Evolutionary conservation across 1,284 basidiomycete genomes (phyloP).

Genomic region (Inonotus obliquus): DNA sequence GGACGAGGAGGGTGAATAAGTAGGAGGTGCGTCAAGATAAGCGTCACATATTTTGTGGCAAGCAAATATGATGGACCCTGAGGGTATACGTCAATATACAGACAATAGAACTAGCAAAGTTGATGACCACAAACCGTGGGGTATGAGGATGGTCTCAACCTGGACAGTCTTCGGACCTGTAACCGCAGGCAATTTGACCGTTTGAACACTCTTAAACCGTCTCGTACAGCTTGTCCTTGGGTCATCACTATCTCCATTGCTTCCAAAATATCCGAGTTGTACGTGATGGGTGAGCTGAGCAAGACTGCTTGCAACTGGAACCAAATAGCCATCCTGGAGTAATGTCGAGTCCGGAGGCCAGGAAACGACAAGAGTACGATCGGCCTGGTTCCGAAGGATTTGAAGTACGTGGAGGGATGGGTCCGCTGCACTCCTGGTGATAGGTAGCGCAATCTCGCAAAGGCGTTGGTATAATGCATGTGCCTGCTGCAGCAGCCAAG

Average conservation of each 20-base stretch:
- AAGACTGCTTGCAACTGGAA: slow-evolving; percentile 54
- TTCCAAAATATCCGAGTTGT: slow-evolving; percentile 47
- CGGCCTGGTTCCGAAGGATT: slow-evolving; percentile 55
- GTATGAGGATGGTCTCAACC: slow-evolving; percentile 90
- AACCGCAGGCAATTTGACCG: slow-evolving; percentile 47
- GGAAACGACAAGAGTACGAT: slow-evolving; percentile 65
- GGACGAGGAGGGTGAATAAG: not conserved
- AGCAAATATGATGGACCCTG: slow-evolving; percentile 80
- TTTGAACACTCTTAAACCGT: slow-evolving; percentile 81
- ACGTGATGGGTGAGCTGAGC: slow-evolving; percentile 79
- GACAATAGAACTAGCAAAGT: slow-evolving; percentile 1
- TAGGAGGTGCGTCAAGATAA: not conserved
- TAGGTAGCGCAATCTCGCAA: slow-evolving; percentile 41
- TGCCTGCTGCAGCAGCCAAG: slow-evolving; percentile 43
- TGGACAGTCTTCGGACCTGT: slow-evolving; percentile 51
- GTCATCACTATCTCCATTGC: slow-evolving; percentile 48
- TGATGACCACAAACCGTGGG: slow-evolving; percentile 68
- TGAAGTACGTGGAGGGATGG: slow-evolving; percentile 65
- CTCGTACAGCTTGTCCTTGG: slow-evolving; percentile 92
- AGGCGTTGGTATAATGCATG: slow-evolving; percentile 56
- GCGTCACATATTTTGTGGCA: slow-evolving; percentile 63
- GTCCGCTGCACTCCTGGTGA: slow-evolving; percentile 41
- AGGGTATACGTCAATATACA: slow-evolving; percentile 19
- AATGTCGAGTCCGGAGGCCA: slow-evolving; percentile 72
- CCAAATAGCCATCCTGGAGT: not conserved